phyloP scores from a whole-genome alignment of 768 basidiomycete genomes.

The Panellus pusillus region DNA sequence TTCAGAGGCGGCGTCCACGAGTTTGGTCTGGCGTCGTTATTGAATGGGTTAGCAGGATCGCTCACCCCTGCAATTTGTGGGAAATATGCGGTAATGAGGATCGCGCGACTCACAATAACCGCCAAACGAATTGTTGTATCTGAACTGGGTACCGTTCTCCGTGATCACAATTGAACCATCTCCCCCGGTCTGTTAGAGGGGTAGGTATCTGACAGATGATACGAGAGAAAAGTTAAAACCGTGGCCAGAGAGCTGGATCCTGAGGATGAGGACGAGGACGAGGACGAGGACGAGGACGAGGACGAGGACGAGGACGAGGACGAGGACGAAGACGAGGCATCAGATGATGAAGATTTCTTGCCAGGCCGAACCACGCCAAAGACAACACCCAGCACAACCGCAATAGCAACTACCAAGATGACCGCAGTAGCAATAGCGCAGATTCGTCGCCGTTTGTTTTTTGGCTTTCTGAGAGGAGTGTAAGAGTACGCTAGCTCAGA shows the following conservation, averaged over 20 bases:
- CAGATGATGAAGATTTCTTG: conserved; percentile 1
- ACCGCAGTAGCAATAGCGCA: conserved; percentile 5
- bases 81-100: background rate
- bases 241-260: background rate
- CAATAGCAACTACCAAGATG: conserved; percentile 28
- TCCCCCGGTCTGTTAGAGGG: conserved; percentile 44
- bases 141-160: conserved; percentile 65
- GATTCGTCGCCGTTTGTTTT: background rate
- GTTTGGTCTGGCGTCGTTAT: conserved; percentile 65
- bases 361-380: conserved; percentile 30
- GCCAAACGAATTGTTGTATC: conserved; percentile 71
- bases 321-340: conserved; percentile 11
- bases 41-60: conserved; percentile 67
- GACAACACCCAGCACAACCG: conserved; percentile 34
- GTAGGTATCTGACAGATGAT: background rate
- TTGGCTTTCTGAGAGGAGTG: background rate
- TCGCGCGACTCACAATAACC: conserved; percentile 50
- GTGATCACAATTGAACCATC: conserved; percentile 61
- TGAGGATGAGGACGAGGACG: background rate
- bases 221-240: background rate
- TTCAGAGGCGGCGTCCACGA: conserved; percentile 74
- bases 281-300: conserved; percentile 13
- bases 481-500: background rate
- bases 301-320: background rate
- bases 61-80: conserved; percentile 43